These are phyloP conservation scores for Ceratocystis smalleyi DNA, from an alignment of 2,329 filamentous ascomycete genomes.

Conservation along the genomic window DNA sequence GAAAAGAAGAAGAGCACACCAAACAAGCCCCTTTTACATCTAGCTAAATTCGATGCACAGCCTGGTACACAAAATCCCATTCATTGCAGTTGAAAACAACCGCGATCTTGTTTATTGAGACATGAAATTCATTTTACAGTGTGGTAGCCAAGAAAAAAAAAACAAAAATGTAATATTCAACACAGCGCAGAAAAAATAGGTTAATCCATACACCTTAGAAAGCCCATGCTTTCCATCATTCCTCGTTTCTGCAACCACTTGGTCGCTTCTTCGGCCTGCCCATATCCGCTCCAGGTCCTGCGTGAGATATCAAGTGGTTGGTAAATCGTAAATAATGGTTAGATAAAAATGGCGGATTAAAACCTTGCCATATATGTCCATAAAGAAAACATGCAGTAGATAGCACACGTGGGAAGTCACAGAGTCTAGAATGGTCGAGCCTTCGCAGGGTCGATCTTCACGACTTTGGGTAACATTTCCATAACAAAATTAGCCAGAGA, in stretches of 20 bases:
- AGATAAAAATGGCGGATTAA: background rate
- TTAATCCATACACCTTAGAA: constrained; percentile 6
- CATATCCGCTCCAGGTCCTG: background rate
- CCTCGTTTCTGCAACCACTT: background rate
- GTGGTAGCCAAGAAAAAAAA: constrained; percentile 12
- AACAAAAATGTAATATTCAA: constrained; percentile 15
- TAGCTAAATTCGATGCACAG: background rate
- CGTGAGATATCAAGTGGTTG: background rate
- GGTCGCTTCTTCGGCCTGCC: background rate
- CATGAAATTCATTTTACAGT: background rate
- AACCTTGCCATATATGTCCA: background rate
- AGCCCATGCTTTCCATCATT: background rate
- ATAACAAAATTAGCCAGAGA: background rate
- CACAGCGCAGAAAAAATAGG: constrained; percentile 12
- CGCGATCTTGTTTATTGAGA: background rate
- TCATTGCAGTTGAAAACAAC: background rate
- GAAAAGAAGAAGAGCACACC: too few relatives aligned
- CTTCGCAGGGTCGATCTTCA: too few relatives aligned
- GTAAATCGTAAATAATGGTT: background rate
- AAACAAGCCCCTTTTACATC: too few relatives aligned
- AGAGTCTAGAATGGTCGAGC: too few relatives aligned
- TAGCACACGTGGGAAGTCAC: background rate
- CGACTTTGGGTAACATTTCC: background rate
- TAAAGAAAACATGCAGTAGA: background rate
- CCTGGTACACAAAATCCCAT: background rate